Evolutionary conservation across 441 rosid genomes (phyloP).

Genomic region (Iberis amara): DNA sequence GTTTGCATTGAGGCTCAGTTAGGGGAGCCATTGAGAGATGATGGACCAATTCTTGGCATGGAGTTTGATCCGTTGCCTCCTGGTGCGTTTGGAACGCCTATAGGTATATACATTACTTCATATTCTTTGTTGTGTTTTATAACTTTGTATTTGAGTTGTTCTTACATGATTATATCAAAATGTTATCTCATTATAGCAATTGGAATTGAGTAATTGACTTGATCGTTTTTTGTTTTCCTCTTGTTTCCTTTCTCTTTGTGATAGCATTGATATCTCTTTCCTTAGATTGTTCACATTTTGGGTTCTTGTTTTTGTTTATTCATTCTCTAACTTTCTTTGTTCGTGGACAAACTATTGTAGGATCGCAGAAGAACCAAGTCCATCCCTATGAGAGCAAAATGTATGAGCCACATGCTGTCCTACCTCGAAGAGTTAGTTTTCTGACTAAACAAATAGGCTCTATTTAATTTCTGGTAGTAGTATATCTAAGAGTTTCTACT

Average conservation of each 20-base stretch:
- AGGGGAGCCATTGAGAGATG: conserved; percentile 91
- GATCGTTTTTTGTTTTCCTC: not conserved
- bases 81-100: conserved; percentile 82
- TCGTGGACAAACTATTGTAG: conserved; percentile 37
- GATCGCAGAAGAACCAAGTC: conserved; percentile 46
- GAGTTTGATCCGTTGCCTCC: conserved; percentile 98
- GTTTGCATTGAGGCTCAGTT: conserved; percentile 89
- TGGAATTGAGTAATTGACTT: not conserved
- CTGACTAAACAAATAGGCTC: conserved; percentile 20
- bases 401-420: conserved; percentile 57
- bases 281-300: conserved; percentile 1
- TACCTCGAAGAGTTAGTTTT: conserved; percentile 58
- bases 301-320: not conserved
- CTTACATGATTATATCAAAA: too few species aligned
- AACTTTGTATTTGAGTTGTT: too few species aligned
- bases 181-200: too few species aligned
- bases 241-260: not conserved
- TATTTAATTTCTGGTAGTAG: not conserved
- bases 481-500: not conserved
- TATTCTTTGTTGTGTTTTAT: too few species aligned
- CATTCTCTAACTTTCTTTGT: not conserved
- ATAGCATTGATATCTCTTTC: conserved; percentile 7
- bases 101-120: conserved; percentile 48
- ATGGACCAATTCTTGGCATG: conserved; percentile 94
- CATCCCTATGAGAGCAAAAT: conserved; percentile 57